Evolutionary conservation across 148 eudicot species (phyloP).

Genomic region (Amaranthus hypochondriacus): DNA sequence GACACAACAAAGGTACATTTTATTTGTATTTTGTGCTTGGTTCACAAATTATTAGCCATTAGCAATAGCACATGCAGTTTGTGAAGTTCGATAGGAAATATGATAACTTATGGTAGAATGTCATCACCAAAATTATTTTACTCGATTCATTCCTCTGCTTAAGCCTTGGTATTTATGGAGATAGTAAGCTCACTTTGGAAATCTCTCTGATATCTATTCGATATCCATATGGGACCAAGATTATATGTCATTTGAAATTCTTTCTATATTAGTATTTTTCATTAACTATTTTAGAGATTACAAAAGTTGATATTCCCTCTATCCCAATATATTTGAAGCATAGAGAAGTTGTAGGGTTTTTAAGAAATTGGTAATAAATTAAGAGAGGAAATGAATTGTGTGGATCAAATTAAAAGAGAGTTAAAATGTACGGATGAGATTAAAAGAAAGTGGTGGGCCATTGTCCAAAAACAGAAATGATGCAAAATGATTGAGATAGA

Average conservation of each 20-base stretch:
- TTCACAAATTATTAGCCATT: background rate
- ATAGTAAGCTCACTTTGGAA: background rate
- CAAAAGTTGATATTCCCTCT: no score
- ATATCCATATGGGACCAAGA: background rate
- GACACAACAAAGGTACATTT: constrained; percentile 78
- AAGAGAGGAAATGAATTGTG: no score
- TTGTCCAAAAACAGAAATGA: no score
- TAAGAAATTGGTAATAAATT: no score
- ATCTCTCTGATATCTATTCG: background rate
- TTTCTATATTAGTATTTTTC: background rate
- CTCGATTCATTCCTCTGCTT: background rate
- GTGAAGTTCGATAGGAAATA: background rate
- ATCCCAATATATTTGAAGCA: no score
- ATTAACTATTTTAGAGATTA: no score
- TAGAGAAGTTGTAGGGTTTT: no score
- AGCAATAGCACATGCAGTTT: background rate
- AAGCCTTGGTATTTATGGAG: background rate
- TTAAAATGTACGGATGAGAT: no score
- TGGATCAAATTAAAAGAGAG: no score
- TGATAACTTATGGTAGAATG: background rate
- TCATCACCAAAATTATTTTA: background rate
- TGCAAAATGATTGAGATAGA: no score
- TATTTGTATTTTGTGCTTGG: background rate
- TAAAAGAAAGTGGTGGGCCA: no score
- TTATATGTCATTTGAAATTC: background rate